Percentiles rank a stretch among this genome's conserved stretches.
Conservation (phyloP, 2,329 filamentous ascomycete species). For the Parafenestella ontariensis region DNA sequence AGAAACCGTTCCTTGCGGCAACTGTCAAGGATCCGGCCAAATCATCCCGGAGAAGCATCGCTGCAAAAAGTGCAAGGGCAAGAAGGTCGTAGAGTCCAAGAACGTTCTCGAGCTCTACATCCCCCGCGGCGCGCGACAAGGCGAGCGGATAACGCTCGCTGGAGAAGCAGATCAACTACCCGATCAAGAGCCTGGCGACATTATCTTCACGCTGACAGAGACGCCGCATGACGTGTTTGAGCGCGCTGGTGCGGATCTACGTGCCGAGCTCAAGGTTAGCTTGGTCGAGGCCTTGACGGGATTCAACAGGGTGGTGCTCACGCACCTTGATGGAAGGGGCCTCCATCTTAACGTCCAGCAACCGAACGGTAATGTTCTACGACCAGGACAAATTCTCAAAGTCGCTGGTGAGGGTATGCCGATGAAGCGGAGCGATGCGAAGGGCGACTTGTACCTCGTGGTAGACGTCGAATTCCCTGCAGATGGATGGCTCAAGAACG, state of each 20-base stretch:
- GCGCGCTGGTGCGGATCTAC: slow-evolving; percentile 83
- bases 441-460: slow-evolving; percentile 85
- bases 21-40: slow-evolving; percentile 83
- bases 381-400: slow-evolving; percentile 85
- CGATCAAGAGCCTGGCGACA: slow-evolving; percentile 87
- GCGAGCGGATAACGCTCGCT: slow-evolving; percentile 87
- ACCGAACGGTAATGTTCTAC: slow-evolving; percentile 74
- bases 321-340: slow-evolving; percentile 91
- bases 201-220: slow-evolving; percentile 87
- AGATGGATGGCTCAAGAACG: slow-evolving; percentile 77
- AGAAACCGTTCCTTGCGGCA: slow-evolving; percentile 78
- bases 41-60: slow-evolving; percentile 95
- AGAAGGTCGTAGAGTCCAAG: slow-evolving; percentile 82
- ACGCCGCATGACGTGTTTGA: slow-evolving; percentile 81
- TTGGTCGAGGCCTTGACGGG: slow-evolving; percentile 85
- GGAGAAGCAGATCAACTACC: slow-evolving; percentile 94
- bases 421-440: slow-evolving; percentile 79
- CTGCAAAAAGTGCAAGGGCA: slow-evolving; percentile 99
- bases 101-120: slow-evolving; percentile 98
- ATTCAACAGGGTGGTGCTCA: slow-evolving; percentile 88
- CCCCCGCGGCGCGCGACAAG: slow-evolving; percentile 77
- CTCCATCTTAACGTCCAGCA: slow-evolving; percentile 81
- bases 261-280: slow-evolving; percentile 79
- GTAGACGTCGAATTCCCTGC: slow-evolving; percentile 90
- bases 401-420: slow-evolving; percentile 94